Evolutionary conservation across 2,329 filamentous ascomycete species (phyloP), one percentile per base, ranked within the genome.

Genomic region (Fonsecaea monophora): DNA sequence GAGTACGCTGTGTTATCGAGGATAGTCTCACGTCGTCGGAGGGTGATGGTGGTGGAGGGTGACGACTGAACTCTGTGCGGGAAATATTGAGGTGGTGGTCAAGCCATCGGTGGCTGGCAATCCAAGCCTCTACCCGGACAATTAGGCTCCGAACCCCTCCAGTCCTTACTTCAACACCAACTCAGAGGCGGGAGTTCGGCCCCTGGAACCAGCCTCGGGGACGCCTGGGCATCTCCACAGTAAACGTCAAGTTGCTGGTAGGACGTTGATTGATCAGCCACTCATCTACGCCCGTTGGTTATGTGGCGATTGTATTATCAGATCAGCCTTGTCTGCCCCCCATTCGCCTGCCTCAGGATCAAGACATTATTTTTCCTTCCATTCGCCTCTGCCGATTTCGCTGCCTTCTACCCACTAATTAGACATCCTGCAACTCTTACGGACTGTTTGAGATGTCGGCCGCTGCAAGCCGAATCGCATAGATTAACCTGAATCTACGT

Each of bases 331-430:
- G 38, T 42, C 38, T 50, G 45, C 18, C 45, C 18, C 5, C 40
- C 40, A 7, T n/a, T 21, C 9, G 13, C 18, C 53, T n/a, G 10
- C 50, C 8, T 55, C 59, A 2, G 18, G 13, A 54, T 40, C 18
- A 38, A 35, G 15, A 21, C 30, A 21, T 50, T 53, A 54, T 48
- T 60, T 15, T 25, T 25, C 9, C 12, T 62, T 62, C 60, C 37
- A 62, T 56, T 56, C 48, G 50, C 50, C 60, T 62, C 60, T 62
- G 50, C 15, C 18, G 21, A 25, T 35, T 62, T 62, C 60, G 9
- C 37, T 62, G 40, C 13, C 40, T 45, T 13, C 18, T 2, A 21
- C 50, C 57, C 13, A 30, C 32, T 21, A 21, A 25, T 48, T 13
- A 42, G 40, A n/a, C n/a, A 42, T 40, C 38, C 35, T 59, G 4